A percentile compares a stretch with the other conserved stretches of the same genome.
Conservation (phyloP, 108 stramenopile genomes). For the Stephanodiscus triporus region DNA sequence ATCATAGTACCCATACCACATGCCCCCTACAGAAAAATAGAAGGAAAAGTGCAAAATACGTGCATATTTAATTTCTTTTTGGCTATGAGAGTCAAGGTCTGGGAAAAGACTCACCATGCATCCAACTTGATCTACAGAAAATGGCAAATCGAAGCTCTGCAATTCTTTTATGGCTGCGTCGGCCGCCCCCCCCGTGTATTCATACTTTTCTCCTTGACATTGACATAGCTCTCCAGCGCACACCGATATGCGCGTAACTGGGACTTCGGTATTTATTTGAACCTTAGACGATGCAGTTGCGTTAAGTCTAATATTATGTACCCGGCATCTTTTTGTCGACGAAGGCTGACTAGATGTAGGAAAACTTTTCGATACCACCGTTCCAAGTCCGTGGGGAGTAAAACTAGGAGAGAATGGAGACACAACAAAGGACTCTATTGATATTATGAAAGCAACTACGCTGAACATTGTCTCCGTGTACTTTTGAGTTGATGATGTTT, state of each 20-base stretch:
- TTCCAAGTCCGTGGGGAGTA: not conserved
- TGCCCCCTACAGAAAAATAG: slow-evolving; percentile 27
- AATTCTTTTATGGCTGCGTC: slow-evolving; percentile 44
- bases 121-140: slow-evolving; percentile 56
- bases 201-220: slow-evolving; percentile 58
- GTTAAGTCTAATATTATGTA: not conserved
- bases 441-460: slow-evolving; percentile 2
- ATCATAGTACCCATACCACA: slow-evolving; percentile 69
- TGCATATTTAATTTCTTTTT: not conserved
- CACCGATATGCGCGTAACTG: slow-evolving; percentile 44
- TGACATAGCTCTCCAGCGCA: slow-evolving; percentile 60
- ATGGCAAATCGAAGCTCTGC: slow-evolving; percentile 39
- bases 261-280: slow-evolving; percentile 26
- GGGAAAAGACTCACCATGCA: slow-evolving; percentile 25
- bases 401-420: slow-evolving; percentile 10
- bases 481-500: too few species aligned
- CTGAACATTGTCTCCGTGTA: not conserved
- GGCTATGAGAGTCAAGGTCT: not conserved
- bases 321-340: too few species aligned
- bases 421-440: not conserved
- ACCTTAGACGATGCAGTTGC: slow-evolving; percentile 10
- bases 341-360: not conserved
- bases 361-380: not conserved
- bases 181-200: slow-evolving; percentile 39
- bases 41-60: not conserved